Evolutionary conservation across 306 rosid species (phyloP), one percentile per base, ranked within the genome.

Genomic region (Cicer bijugum): DNA sequence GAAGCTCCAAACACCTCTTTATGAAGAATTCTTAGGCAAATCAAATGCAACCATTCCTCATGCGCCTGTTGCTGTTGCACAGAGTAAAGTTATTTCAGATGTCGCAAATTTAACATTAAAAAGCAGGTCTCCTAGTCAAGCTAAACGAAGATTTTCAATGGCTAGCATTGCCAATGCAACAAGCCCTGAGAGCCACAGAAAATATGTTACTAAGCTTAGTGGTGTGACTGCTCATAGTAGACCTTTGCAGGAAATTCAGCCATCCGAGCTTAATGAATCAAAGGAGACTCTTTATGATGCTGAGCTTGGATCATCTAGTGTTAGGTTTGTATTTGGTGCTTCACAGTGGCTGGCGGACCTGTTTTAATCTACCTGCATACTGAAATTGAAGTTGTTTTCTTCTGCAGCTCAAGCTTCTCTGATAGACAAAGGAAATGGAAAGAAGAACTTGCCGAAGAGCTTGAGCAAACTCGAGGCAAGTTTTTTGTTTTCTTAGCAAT

Each of bases 341-440:
- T 80, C 67, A 35, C 48, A 45, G 33, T 68, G 65, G 20, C 60
- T 52, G 52, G 52, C 43, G 60, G 46, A 70, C 38, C 59, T 75
- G 56, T 58, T 80, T 78, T 67, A 70, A 35, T 57, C 75, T 80
- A 50, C 56, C 38, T 2, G 12, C 43, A 20, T 61, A 35, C 20
- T 39, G 40, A 73, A 77, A 62, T 56, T n/a, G 20, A 63, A 79
- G 42, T 60, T 57, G 53, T 58, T 70, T 67, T 56, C 23, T 57
- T 64, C 38, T 80, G 82, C 86, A 93, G 93, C 80, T 47, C 82
- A 75, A 87, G 83, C 81, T 92, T 86, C 85, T 82, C 89, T 6
- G 96, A 87, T 75, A 90, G 82, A 82, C 96, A 82, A 81, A 86
- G 90, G 80, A 90, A 88, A 85, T 93, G 98, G 98, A 85, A 85